Evolutionary conservation across 371 early-diverging fungal genomes (phyloP).

Genomic region (Mortierella polycephala): DNA sequence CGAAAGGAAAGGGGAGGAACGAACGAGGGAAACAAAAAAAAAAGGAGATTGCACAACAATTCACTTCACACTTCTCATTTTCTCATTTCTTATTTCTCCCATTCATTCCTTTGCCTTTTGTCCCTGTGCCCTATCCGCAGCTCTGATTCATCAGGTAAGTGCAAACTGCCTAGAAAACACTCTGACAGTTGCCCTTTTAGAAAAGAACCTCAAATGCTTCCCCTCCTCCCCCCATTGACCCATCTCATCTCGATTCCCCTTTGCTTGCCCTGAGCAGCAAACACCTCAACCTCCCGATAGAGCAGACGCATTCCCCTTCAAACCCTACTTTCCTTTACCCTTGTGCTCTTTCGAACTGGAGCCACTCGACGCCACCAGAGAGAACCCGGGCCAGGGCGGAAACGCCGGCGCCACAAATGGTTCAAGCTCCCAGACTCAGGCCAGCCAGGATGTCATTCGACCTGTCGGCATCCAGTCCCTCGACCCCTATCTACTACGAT

Average conservation of each 20-base stretch:
- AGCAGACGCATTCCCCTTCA: too few relatives aligned
- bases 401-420: neutral
- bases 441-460: neutral
- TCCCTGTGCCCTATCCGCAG: too few relatives aligned
- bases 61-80: neutral
- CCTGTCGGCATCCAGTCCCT: slow-evolving; percentile 48
- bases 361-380: slow-evolving; percentile 8
- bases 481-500: slow-evolving; percentile 34
- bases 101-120: neutral
- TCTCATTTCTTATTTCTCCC: neutral
- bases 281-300: too few relatives aligned
- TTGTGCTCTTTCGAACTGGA: slow-evolving; percentile 7
- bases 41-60: neutral
- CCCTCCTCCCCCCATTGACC: too few relatives aligned
- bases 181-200: too few relatives aligned
- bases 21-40: neutral
- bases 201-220: too few relatives aligned
- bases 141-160: too few relatives aligned
- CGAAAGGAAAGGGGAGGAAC: neutral
- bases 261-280: too few relatives aligned
- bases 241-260: too few relatives aligned
- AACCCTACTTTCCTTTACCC: neutral
- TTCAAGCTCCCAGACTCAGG: slow-evolving; percentile 7
- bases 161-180: too few relatives aligned
- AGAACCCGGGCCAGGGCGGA: neutral